Evolutionary conservation across 495 filamentous ascomycete species (phyloP), one percentile per base, ranked within the genome.

Genomic region (Halenospora varia): DNA sequence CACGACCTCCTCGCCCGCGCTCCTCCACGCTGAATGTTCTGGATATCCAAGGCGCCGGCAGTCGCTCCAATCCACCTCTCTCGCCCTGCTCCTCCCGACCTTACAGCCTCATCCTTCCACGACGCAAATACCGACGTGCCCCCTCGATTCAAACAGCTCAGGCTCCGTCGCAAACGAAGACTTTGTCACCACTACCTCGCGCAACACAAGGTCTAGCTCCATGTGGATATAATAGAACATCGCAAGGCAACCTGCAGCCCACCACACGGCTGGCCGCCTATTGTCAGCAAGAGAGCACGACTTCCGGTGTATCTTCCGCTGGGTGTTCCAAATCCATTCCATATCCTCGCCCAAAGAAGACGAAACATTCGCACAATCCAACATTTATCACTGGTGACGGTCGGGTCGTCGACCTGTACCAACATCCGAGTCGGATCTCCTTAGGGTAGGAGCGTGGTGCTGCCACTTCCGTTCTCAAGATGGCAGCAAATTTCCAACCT

Each of bases 401-500:
- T 51, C 48, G 48, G 59, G 49, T 60, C 56, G 53, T 55, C 18
- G 57, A 49, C 47, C 47, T 48, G 52, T 22, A 52, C 35, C 60
- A 39, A 56, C 15, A 25, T 26, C 45, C 25, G 52, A 50, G 23
- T 57, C 55, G 61, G 56, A 57, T 13, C 25, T 41, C 41, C 55
- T 53, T 25, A 17, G 10, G 13, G 25, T 60, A 59, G 60, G 63
- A 57, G 45, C 53, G 63, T 62, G 63, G 57, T 54, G 25, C 44
- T 48, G 57, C 63, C 63, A 57, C 60, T 49, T 25, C 42, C 26
- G 53, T 26, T 23, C 41, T 23, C 46, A 62, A 26, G 17, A 66
- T 67, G 65, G 56, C 61, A 4, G 41, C 62, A 17, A 65, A 65
- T 26, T 67, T 67, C 46, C 65, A 59, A 51, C 61, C 59, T n/a